phyloP scores from a whole-genome alignment of 2,329 filamentous ascomycete genomes.

The Ustilaginoidea virens region DNA sequence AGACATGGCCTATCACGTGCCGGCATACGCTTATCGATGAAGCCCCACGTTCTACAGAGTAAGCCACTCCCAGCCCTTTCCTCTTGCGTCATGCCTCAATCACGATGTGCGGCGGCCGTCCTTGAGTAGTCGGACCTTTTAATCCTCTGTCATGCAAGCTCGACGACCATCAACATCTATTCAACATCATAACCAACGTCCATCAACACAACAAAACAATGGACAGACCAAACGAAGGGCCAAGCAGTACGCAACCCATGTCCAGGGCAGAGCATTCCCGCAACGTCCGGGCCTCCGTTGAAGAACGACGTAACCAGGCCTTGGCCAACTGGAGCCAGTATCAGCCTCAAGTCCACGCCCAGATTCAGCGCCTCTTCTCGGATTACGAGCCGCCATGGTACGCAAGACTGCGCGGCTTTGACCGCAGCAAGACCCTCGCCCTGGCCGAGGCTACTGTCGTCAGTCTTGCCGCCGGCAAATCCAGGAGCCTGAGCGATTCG shows the following conservation, averaged over 20 bases:
- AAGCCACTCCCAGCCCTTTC: too few species aligned
- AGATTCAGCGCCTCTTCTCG: conserved; percentile 16
- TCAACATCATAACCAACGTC: too few species aligned
- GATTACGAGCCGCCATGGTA: conserved; percentile 18
- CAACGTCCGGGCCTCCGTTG: conserved; percentile 14
- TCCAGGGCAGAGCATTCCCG: conserved; percentile 9
- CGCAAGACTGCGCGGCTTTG: conserved; percentile 15
- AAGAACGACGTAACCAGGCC: conserved; percentile 16
- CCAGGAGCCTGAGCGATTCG: conserved; percentile 17
- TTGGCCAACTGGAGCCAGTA: conserved; percentile 14
- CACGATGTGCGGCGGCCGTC: too few species aligned
- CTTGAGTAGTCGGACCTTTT: too few species aligned
- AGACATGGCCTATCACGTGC: too few species aligned
- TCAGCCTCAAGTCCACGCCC: conserved; percentile 15
- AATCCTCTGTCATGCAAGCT: too few species aligned
- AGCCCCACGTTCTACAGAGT: too few species aligned
- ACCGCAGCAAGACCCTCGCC: conserved; percentile 12
- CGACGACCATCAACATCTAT: too few species aligned
- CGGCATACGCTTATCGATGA: too few species aligned
- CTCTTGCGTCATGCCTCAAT: too few species aligned
- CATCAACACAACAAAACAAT: conserved; percentile 4
- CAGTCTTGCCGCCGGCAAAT: conserved; percentile 13
- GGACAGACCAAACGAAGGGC: conserved; percentile 6
- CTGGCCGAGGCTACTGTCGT: conserved; percentile 14
- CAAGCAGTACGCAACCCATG: conserved; percentile 14